phyloP scores from a whole-genome alignment of 106 monocot species.

The Allium cepa region DNA sequence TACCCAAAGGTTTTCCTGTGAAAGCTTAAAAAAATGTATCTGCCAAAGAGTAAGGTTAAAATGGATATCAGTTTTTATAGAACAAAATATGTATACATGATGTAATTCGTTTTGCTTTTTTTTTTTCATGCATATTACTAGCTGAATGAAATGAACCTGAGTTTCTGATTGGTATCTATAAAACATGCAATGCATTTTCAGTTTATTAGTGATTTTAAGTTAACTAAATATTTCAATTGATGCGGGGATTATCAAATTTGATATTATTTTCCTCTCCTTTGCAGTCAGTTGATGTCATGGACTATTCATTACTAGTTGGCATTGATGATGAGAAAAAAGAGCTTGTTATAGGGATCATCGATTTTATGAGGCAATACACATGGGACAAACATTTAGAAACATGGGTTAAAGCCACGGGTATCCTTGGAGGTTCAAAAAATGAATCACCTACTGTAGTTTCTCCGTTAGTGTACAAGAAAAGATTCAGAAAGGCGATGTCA shows the following conservation, averaged over 20 bases:
- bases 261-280: constrained; percentile 1
- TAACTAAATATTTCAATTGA: neutral
- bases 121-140: no score
- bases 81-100: no score
- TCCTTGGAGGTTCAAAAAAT: constrained; percentile 80
- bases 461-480: constrained; percentile 76
- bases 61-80: no score
- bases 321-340: constrained; percentile 68
- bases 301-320: constrained; percentile 86
- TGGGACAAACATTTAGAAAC: constrained; percentile 96
- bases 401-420: constrained; percentile 87
- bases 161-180: no score
- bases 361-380: constrained; percentile 86
- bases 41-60: no score
- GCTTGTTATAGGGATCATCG: constrained; percentile 86
- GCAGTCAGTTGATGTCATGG: constrained; percentile 88
- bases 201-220: no score
- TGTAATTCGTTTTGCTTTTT: no score
- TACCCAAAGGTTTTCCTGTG: no score
- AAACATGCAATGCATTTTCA: no score
- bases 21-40: no score
- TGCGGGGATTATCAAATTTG: neutral
- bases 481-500: constrained; percentile 94
- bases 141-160: no score
- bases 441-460: constrained; percentile 73